Evolutionary conservation across 371 early-diverging fungal genomes (phyloP), one percentile per base, ranked within the genome.

Genomic region (Chytridium lagenaria): DNA sequence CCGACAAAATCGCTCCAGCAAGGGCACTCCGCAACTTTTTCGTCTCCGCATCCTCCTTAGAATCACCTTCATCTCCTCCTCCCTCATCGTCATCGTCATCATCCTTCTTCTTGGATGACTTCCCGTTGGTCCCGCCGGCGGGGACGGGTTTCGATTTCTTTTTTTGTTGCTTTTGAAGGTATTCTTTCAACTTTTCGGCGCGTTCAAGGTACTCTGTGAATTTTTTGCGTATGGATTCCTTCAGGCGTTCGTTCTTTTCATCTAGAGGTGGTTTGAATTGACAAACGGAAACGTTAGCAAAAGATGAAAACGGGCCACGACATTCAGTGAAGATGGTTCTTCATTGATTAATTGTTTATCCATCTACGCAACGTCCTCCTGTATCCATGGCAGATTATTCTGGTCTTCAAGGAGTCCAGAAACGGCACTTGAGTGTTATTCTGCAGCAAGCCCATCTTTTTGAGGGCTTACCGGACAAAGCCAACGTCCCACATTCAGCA

Each of bases 181-280:
- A 91, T 40, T 92, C 93, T 81, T 97, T 97, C 67, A 98, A 86
- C 79, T 91, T 91, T 79, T 98, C 98, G 0, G 98, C 98, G 49
- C 98, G 90, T 39, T 92, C 92, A 72, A 97, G 84, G 81, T 98
- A 98, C 77, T 96, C 98, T 10, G 91, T 86, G 37, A 95, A 90
- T 80, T 93, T 92, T 79, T 92, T 94, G 72, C 94, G 89, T 67
- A 98, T 92, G n/a, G 91, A 86, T 59, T 93, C 93, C 75, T 94
- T 92, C 52, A 88, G 79, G 51, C 90, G 86, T 57, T 97, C 96
- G 75, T 95, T 95, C 84, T 95, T 96, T 78, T 98, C 97, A 77
- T 98, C 96, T 97, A 81, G 38, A 37, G n/a, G 5, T 63, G 63
- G 16, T 19, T 3, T 15, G 33, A 66, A 40, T 1, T 36, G 44